A percentile compares a stretch with the other conserved stretches of the same genome.
Evolutionary conservation across 2,329 filamentous ascomycete genomes (phyloP).

Genomic region (Ploettnerulaceae sp.): DNA sequence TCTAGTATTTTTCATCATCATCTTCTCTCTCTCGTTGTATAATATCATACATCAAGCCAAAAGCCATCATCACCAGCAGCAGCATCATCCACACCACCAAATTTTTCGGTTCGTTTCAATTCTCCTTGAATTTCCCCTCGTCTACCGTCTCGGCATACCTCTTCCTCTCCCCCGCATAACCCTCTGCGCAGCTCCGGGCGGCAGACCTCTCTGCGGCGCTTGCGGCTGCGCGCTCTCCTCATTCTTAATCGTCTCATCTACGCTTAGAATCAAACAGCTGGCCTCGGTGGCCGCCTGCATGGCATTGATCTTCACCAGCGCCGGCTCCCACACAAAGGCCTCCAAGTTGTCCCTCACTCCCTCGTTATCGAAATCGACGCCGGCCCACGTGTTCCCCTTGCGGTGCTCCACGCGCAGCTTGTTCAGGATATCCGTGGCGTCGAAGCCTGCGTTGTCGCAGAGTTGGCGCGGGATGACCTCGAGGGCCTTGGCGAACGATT

Average conservation of each 20-base stretch:
- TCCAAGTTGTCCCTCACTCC: conserved; percentile 92
- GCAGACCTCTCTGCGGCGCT: conserved; percentile 69
- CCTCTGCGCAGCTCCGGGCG: conserved; percentile 80
- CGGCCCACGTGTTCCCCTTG: conserved; percentile 88
- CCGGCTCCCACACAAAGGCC: conserved; percentile 95
- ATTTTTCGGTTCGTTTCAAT: neutral
- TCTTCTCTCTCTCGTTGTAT: conserved; percentile 13
- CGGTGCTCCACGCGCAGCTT: conserved; percentile 92
- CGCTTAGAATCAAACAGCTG: conserved; percentile 87
- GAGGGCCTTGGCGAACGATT: conserved; percentile 93
- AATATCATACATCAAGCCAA: conserved; percentile 13
- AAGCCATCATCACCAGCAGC: neutral
- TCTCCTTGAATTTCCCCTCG: neutral
- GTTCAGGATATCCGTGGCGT: conserved; percentile 97
- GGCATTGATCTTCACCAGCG: conserved; percentile 93
- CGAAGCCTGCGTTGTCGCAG: conserved; percentile 97
- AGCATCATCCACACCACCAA: neutral
- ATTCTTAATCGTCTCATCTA: conserved; percentile 98
- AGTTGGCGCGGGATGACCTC: conserved; percentile 95
- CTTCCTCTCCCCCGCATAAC: conserved; percentile 78
- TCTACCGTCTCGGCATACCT: conserved; percentile 69
- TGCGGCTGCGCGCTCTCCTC: conserved; percentile 86
- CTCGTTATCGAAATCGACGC: conserved; percentile 91
- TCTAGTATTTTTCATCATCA: conserved; percentile 1
- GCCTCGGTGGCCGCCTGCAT: conserved; percentile 95